phyloP scores from a whole-genome alignment of 1,284 basidiomycete species.

The Inonotus obliquus region DNA sequence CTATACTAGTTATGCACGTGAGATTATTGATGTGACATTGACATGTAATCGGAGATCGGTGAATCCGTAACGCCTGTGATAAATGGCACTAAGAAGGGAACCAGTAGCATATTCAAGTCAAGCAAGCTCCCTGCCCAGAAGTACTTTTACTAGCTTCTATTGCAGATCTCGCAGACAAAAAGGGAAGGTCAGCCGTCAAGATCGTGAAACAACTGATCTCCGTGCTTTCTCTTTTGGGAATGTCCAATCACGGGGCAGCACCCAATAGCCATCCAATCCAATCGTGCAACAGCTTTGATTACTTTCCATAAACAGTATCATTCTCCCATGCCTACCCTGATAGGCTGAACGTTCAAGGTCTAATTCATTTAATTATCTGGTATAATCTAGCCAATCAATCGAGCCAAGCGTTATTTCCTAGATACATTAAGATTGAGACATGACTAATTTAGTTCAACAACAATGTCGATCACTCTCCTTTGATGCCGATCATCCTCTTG shows the following conservation, averaged over 20 bases:
- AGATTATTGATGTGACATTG: background rate
- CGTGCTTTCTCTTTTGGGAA: slow-evolving; percentile 1
- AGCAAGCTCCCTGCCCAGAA: background rate
- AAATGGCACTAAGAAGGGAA: background rate
- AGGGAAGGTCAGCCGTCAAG: background rate
- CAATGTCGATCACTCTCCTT: too few relatives aligned
- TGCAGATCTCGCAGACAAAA: background rate
- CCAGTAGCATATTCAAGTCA: background rate
- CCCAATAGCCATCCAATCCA: too few relatives aligned
- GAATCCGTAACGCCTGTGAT: slow-evolving; percentile 2
- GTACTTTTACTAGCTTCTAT: background rate
- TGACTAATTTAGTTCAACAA: too few relatives aligned
- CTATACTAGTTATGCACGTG: background rate
- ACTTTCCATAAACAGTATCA: background rate
- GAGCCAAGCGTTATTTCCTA: too few relatives aligned
- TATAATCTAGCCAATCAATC: background rate
- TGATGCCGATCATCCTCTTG: too few relatives aligned
- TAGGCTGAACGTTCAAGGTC: background rate
- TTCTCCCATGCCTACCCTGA: background rate
- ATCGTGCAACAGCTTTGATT: too few relatives aligned
- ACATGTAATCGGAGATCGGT: background rate
- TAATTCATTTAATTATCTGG: background rate
- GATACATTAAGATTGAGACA: too few relatives aligned
- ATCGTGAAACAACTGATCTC: background rate
- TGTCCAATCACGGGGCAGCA: too few relatives aligned